Evolutionary conservation across 495 filamentous ascomycete species (phyloP).

Genomic region (Aspergillus wentii): DNA sequence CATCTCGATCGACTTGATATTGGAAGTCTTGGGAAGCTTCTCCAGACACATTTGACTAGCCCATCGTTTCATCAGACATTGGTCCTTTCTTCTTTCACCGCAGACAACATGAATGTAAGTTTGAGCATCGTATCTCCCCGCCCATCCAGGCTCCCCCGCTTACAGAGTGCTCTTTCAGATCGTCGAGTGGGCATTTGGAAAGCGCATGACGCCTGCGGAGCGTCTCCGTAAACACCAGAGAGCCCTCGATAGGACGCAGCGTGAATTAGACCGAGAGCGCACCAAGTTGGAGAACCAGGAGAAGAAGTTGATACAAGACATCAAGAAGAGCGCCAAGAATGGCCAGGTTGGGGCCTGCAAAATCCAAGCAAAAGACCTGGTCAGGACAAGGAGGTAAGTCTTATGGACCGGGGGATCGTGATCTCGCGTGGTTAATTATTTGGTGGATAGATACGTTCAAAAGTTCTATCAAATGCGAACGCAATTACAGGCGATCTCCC

Average conservation of each 20-base stretch:
- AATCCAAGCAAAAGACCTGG: slow-evolving; percentile 95
- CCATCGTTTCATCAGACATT: not conserved
- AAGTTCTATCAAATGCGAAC: slow-evolving; percentile 98
- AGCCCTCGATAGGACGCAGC: slow-evolving; percentile 92
- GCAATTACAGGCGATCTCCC: slow-evolving; percentile 89
- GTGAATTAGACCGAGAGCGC: slow-evolving; percentile 89
- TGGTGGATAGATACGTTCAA: slow-evolving; percentile 70
- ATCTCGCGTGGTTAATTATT: not conserved
- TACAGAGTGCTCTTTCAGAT: slow-evolving; percentile 51
- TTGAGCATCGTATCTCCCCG: too few relatives aligned
- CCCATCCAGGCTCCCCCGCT: slow-evolving; percentile 8
- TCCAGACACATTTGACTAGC: too few relatives aligned
- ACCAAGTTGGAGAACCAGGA: slow-evolving; percentile 96
- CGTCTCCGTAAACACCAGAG: slow-evolving; percentile 95
- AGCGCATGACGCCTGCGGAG: slow-evolving; percentile 96
- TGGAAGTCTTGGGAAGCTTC: too few relatives aligned
- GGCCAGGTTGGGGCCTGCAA: slow-evolving; percentile 94
- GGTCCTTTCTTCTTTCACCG: not conserved
- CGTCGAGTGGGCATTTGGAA: slow-evolving; percentile 97
- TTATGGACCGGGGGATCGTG: not conserved
- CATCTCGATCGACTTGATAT: too few relatives aligned
- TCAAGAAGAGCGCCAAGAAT: slow-evolving; percentile 97
- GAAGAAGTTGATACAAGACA: slow-evolving; percentile 91
- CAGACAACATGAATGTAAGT: slow-evolving; percentile 57
- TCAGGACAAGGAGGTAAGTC: slow-evolving; percentile 76